Conservation (phyloP, 257 asterid genomes). For the Nicotiana undulata region DNA sequence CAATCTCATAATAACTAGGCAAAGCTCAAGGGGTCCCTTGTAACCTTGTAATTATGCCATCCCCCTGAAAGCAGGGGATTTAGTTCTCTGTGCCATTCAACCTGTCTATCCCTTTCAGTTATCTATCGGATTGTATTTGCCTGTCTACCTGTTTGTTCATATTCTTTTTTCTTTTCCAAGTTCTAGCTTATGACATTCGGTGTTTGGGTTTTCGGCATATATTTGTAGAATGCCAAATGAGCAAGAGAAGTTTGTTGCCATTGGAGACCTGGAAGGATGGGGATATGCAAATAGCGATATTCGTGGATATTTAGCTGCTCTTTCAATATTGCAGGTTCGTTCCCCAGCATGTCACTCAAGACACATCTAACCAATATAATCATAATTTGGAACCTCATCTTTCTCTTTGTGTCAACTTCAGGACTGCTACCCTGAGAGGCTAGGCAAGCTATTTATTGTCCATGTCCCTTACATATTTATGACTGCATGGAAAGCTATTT, state of each 20-base stretch:
- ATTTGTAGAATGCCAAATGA: slow-evolving; percentile 57
- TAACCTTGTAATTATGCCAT: too few relatives aligned
- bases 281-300: slow-evolving; percentile 64
- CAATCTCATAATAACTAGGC: too few relatives aligned
- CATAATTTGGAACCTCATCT: background rate
- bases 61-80: too few relatives aligned
- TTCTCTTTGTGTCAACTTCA: slow-evolving; percentile 9
- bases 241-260: slow-evolving; percentile 75
- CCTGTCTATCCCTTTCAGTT: background rate
- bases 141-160: background rate
- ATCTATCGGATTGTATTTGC: background rate
- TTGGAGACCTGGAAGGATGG: slow-evolving; percentile 74
- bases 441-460: slow-evolving; percentile 58
- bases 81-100: too few relatives aligned
- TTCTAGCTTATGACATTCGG: background rate
- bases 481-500: slow-evolving; percentile 86
- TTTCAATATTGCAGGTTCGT: slow-evolving; percentile 60
- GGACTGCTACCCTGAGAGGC: slow-evolving; percentile 96
- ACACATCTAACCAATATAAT: background rate
- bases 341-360: background rate
- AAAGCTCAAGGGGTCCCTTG: too few relatives aligned
- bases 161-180: background rate
- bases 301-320: slow-evolving; percentile 77
- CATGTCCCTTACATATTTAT: slow-evolving; percentile 74
- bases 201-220: background rate